Evolutionary conservation across 768 basidiomycete genomes (phyloP).

Genomic region (Mycena metata): DNA sequence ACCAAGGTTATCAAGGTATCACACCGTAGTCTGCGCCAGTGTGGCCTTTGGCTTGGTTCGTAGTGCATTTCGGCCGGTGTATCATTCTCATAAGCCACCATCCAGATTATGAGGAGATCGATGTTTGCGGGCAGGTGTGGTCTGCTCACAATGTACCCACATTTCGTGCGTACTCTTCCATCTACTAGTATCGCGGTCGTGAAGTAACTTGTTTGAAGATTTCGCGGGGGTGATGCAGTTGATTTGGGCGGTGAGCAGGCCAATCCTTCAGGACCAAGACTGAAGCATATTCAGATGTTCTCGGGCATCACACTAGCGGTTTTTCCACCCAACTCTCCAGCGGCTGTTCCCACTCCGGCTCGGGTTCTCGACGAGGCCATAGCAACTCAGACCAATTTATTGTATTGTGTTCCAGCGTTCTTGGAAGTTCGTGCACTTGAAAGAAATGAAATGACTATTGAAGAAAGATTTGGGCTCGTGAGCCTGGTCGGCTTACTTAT

Average conservation of each 20-base stretch:
- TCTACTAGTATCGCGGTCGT: neutral
- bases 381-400: constrained; percentile 35
- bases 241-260: constrained; percentile 29
- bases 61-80: constrained; percentile 6
- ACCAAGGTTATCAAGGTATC: constrained; percentile 33
- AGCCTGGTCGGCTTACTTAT: neutral
- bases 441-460: too few relatives aligned
- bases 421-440: constrained; percentile 39
- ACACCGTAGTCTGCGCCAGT: constrained; percentile 24
- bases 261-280: too few relatives aligned
- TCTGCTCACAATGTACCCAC: constrained; percentile 35
- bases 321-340: constrained; percentile 34
- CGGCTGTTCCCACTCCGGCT: constrained; percentile 41
- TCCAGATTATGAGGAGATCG: constrained; percentile 38
- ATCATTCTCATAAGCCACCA: too few relatives aligned
- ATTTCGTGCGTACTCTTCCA: constrained; percentile 35
- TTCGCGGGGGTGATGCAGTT: constrained; percentile 33
- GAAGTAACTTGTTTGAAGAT: constrained; percentile 21
- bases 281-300: constrained; percentile 25
- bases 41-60: constrained; percentile 31
- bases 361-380: constrained; percentile 39
- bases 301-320: constrained; percentile 27
- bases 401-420: constrained; percentile 44
- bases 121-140: constrained; percentile 37
- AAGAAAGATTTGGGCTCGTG: constrained; percentile 37